A percentile compares a stretch with the other conserved stretches of the same genome.
These are phyloP conservation scores for Xerocomus spinulosus DNA, from an alignment of 768 basidiomycete genomes.

Conservation along the genomic window DNA sequence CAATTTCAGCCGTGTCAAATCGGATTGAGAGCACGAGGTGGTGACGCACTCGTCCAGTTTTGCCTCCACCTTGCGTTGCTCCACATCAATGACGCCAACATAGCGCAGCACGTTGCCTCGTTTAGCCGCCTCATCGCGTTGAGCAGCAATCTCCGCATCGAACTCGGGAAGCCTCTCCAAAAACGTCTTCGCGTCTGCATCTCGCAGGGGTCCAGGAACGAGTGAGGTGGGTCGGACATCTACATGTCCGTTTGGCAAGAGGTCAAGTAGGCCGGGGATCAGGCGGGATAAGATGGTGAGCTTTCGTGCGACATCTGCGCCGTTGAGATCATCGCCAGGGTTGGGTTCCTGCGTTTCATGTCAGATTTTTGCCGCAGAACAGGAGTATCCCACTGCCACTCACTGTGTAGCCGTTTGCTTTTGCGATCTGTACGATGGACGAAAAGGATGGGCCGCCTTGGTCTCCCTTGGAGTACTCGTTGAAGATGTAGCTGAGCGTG, in stretches of 20 bases:
- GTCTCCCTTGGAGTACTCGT: slow-evolving; percentile 78
- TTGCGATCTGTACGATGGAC: slow-evolving; percentile 80
- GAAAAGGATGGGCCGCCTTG: slow-evolving; percentile 76
- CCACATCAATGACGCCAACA: slow-evolving; percentile 91
- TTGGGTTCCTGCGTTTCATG: slow-evolving; percentile 80
- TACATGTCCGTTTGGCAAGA: slow-evolving; percentile 70
- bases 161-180: slow-evolving; percentile 73
- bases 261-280: slow-evolving; percentile 46
- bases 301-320: slow-evolving; percentile 95
- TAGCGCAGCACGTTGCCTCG: slow-evolving; percentile 88
- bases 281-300: slow-evolving; percentile 90
- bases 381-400: slow-evolving; percentile 7
- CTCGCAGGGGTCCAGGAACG: slow-evolving; percentile 71
- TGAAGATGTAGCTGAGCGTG: slow-evolving; percentile 99
- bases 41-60: slow-evolving; percentile 76
- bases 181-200: slow-evolving; percentile 79
- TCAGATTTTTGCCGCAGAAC: not conserved
- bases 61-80: slow-evolving; percentile 62
- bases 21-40: not conserved
- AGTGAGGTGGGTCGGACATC: slow-evolving; percentile 83
- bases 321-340: slow-evolving; percentile 94
- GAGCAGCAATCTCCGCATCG: slow-evolving; percentile 70
- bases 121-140: slow-evolving; percentile 71
- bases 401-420: slow-evolving; percentile 94
- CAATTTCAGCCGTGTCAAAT: not conserved